A percentile compares a stretch with the other conserved stretches of the same genome.
phyloP scores from a whole-genome alignment of 208 protist genomes.

The Leishmania tarentolae region DNA sequence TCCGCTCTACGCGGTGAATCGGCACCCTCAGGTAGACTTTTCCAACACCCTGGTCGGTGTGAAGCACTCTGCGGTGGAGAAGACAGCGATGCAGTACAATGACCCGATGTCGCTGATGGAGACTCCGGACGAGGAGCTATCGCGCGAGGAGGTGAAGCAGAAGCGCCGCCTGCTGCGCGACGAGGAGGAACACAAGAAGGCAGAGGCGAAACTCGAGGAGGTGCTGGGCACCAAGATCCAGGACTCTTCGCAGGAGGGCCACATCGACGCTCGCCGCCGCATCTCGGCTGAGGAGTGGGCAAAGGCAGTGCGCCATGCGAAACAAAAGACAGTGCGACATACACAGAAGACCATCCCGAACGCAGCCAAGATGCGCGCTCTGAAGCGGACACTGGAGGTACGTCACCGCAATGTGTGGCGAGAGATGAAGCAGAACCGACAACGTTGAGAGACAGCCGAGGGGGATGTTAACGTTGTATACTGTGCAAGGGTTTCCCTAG shows the following conservation, averaged over 20 bases:
- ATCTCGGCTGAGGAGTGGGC: conserved; percentile 82
- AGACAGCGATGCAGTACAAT: conserved; percentile 90
- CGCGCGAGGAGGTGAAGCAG: conserved; percentile 56
- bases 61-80: conserved; percentile 74
- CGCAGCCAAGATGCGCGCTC: conserved; percentile 62
- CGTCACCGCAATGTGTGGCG: conserved; percentile 45
- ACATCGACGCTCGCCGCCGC: conserved; percentile 65
- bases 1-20: conserved; percentile 75
- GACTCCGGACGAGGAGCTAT: conserved; percentile 52
- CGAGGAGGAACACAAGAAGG: conserved; percentile 59
- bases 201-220: conserved; percentile 69
- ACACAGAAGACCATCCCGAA: conserved; percentile 74
- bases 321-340: conserved; percentile 64
- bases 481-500: neutral
- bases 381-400: conserved; percentile 43
- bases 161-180: conserved; percentile 52
- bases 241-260: conserved; percentile 29
- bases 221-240: conserved; percentile 61
- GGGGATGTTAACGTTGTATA: too few species aligned
- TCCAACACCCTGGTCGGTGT: conserved; percentile 81
- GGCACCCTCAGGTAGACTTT: conserved; percentile 80
- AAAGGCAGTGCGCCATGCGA: conserved; percentile 71
- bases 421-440: conserved; percentile 68
- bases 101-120: conserved; percentile 61
- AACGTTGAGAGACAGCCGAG: conserved; percentile 27